phyloP scores from a whole-genome alignment of 805 yeast genomes.

The Starmerella floricola region DNA sequence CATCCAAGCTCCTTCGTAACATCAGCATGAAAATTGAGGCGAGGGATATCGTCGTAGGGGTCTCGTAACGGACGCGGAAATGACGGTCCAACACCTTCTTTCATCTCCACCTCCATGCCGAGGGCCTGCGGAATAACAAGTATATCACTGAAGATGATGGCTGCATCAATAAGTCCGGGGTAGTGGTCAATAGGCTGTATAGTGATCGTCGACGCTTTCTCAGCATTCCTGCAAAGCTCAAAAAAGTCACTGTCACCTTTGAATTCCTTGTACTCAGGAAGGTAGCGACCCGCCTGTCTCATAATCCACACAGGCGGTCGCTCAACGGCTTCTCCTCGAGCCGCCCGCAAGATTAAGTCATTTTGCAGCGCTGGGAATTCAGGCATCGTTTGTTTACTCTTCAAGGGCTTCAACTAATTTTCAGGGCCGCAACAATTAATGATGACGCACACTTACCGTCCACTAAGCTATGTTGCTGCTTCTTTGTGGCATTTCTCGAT shows the following conservation, averaged over 20 bases:
- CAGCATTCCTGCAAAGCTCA: constrained; percentile 90
- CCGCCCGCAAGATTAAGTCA: constrained; percentile 85
- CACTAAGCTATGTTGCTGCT: too few relatives aligned
- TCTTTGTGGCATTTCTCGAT: too few relatives aligned
- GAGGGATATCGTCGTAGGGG: constrained; percentile 46
- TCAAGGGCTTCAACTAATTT: too few relatives aligned
- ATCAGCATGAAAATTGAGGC: constrained; percentile 45
- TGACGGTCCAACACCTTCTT: constrained; percentile 88
- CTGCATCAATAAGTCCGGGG: constrained; percentile 86
- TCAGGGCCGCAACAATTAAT: too few relatives aligned
- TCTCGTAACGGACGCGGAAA: constrained; percentile 78
- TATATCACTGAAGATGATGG: constrained; percentile 91
- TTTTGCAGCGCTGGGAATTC: constrained; percentile 57
- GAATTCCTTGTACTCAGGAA: constrained; percentile 81
- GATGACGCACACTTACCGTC: too few relatives aligned
- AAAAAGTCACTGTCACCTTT: constrained; percentile 81
- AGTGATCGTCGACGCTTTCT: constrained; percentile 83
- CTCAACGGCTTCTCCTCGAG: constrained; percentile 78
- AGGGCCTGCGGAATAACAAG: constrained; percentile 95
- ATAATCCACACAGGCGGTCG: constrained; percentile 73
- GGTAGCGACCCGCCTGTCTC: constrained; percentile 26
- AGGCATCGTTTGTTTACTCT: constrained; percentile 1
- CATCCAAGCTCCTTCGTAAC: constrained; percentile 70
- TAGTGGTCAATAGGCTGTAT: constrained; percentile 90
- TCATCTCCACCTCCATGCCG: constrained; percentile 91